phyloP scores from a whole-genome alignment of 1,284 basidiomycete genomes.

The Ceratobasidium sp. region DNA sequence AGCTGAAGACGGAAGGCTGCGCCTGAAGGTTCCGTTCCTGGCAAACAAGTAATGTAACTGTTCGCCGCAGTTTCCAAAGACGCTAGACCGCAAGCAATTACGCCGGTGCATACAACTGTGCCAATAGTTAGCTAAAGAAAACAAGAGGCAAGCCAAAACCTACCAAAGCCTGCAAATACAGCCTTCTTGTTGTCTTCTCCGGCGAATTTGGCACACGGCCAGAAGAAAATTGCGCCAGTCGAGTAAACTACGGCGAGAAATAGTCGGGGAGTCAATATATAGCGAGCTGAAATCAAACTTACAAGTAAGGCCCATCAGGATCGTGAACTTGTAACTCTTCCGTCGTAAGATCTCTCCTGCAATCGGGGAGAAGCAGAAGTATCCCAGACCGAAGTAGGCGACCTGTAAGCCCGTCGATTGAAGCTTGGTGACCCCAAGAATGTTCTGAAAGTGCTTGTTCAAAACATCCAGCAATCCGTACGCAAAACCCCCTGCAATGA shows the following conservation, averaged over 20 bases:
- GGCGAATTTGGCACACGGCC: conserved; percentile 79
- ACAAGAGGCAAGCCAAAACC: conserved; percentile 53
- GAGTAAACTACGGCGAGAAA: conserved; percentile 40
- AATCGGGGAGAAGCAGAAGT: conserved; percentile 73
- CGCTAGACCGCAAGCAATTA: conserved; percentile 76
- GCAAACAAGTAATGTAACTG: conserved; percentile 76
- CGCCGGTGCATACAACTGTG: conserved; percentile 48
- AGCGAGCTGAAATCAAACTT: neutral
- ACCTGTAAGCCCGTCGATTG: conserved; percentile 88
- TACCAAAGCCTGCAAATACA: conserved; percentile 79
- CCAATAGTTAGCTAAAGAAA: neutral
- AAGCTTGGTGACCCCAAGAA: conserved; percentile 78
- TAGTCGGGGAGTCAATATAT: neutral
- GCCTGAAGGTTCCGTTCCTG: conserved; percentile 70
- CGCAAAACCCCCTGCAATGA: conserved; percentile 73
- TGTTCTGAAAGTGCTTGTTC: conserved; percentile 82
- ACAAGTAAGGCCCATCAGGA: conserved; percentile 48
- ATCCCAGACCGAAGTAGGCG: conserved; percentile 83
- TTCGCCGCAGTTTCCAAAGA: conserved; percentile 81
- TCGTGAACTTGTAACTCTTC: conserved; percentile 63
- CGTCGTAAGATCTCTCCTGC: conserved; percentile 68
- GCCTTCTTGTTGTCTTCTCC: conserved; percentile 58
- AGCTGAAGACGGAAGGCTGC: conserved; percentile 85
- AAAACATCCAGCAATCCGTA: conserved; percentile 89
- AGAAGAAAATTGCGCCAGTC: conserved; percentile 79